Conservation (phyloP, 352 stramenopile genomes). For the Hyaloperonospora arabidopsidis region DNA sequence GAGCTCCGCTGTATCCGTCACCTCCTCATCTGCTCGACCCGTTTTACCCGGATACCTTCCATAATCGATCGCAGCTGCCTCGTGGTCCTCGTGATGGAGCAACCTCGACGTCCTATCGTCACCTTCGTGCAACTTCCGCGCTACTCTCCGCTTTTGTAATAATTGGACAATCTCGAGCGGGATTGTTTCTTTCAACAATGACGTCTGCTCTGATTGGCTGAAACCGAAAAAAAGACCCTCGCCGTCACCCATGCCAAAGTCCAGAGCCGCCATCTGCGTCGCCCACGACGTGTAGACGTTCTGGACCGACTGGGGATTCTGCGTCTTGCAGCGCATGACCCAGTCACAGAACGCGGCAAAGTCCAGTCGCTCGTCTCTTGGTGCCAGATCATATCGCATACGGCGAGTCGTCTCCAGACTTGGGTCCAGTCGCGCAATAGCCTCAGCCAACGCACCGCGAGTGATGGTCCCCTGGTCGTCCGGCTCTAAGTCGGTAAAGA, state of each 20-base stretch:
- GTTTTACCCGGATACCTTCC: slow-evolving; percentile 16
- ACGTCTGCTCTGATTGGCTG: slow-evolving; percentile 25
- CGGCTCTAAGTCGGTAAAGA: slow-evolving; percentile 64
- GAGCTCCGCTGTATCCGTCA: slow-evolving; percentile 4
- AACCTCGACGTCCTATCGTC: neutral
- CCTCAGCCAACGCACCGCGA: slow-evolving; percentile 40
- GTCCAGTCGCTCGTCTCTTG: slow-evolving; percentile 39
- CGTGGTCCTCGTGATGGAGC: slow-evolving; percentile 19
- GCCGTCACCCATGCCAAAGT: slow-evolving; percentile 64
- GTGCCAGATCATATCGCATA: slow-evolving; percentile 36
- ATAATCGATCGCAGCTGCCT: slow-evolving; percentile 19
- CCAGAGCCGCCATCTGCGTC: slow-evolving; percentile 52
- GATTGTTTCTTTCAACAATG: slow-evolving; percentile 23
- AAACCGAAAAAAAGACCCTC: slow-evolving; percentile 65
- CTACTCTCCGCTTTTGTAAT: slow-evolving; percentile 17
- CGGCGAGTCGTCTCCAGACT: slow-evolving; percentile 37
- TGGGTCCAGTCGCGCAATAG: slow-evolving; percentile 63
- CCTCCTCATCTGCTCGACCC: slow-evolving; percentile 2
- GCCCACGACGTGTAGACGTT: slow-evolving; percentile 77
- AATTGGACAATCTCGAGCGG: slow-evolving; percentile 29
- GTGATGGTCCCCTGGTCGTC: slow-evolving; percentile 45
- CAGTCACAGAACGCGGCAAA: slow-evolving; percentile 67
- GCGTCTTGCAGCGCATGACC: slow-evolving; percentile 76
- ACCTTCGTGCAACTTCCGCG: slow-evolving; percentile 14
- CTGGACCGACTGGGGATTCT: slow-evolving; percentile 52